phyloP scores from a whole-genome alignment of 2,329 filamentous ascomycete species.

The Claviceps capensis region DNA sequence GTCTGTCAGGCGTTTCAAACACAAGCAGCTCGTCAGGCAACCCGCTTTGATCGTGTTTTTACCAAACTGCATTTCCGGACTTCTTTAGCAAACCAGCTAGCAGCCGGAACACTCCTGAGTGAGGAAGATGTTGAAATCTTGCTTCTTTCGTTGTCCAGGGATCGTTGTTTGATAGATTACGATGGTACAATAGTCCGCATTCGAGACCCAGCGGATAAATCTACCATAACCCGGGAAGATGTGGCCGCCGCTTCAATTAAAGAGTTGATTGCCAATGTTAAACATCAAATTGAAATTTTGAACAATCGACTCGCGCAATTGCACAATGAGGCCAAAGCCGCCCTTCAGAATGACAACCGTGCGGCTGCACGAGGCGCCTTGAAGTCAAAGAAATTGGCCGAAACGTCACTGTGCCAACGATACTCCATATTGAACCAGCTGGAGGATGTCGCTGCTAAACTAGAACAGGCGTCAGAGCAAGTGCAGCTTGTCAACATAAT shows the following conservation, averaged over 20 bases:
- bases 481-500: conserved; percentile 74
- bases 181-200: conserved; percentile 66
- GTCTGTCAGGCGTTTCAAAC: conserved; percentile 41
- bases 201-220: conserved; percentile 36
- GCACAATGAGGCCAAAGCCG: conserved; percentile 49
- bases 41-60: conserved; percentile 53
- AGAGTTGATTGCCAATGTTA: conserved; percentile 60
- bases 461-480: conserved; percentile 76
- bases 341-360: conserved; percentile 60
- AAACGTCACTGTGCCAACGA: conserved; percentile 57
- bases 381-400: conserved; percentile 68
- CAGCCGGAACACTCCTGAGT: conserved; percentile 37
- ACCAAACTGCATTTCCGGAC: conserved; percentile 50
- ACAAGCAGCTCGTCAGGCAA: conserved; percentile 25
- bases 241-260: conserved; percentile 72
- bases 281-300: conserved; percentile 56
- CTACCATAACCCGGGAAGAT: conserved; percentile 61
- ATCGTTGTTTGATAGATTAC: conserved; percentile 44
- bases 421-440: conserved; percentile 65
- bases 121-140: conserved; percentile 55
- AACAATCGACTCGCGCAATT: conserved; percentile 53
- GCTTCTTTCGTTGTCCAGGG: conserved; percentile 55
- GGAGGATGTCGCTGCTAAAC: conserved; percentile 67
- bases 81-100: conserved; percentile 39
- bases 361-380: conserved; percentile 65